These are phyloP conservation scores for Clonostachys rosea DNA, from an alignment of 2,329 filamentous ascomycete genomes.

Conservation along the genomic window DNA sequence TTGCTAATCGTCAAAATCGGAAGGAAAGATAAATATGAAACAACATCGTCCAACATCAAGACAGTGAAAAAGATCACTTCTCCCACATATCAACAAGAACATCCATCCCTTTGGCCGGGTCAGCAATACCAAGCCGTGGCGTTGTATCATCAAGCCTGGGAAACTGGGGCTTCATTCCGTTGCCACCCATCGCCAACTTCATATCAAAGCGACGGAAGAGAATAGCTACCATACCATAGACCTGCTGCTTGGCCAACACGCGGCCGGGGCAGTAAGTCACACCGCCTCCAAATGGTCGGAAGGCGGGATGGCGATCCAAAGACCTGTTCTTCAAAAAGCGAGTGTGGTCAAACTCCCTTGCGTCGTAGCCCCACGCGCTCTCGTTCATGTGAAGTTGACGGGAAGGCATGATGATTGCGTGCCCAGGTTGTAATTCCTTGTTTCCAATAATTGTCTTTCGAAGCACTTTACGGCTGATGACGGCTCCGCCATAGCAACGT, in stretches of 20 bases:
- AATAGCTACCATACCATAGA: neutral
- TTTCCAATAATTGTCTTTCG: neutral
- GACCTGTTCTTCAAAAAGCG: neutral
- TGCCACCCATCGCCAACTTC: too few species aligned
- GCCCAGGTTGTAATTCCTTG: neutral
- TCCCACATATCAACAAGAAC: too few species aligned
- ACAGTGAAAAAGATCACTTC: too few species aligned
- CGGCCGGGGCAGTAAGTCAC: neutral
- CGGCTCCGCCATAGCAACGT: neutral
- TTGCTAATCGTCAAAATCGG: too few species aligned
- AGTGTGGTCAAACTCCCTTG: neutral
- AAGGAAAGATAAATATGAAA: too few species aligned
- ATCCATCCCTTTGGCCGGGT: too few species aligned
- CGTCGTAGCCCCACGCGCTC: neutral
- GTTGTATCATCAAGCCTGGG: too few species aligned
- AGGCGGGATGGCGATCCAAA: neutral
- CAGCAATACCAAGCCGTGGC: too few species aligned
- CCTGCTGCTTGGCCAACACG: neutral
- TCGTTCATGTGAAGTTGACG: neutral
- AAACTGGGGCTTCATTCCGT: neutral
- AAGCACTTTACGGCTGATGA: neutral
- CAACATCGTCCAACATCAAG: too few species aligned
- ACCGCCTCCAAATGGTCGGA: neutral
- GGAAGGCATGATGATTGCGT: neutral
- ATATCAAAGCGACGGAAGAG: neutral